Percentiles rank a stretch among this genome's conserved stretches.
These are phyloP conservation scores for Daldinia decipiens DNA, from an alignment of 495 filamentous ascomycete genomes.

Conservation along the genomic window DNA sequence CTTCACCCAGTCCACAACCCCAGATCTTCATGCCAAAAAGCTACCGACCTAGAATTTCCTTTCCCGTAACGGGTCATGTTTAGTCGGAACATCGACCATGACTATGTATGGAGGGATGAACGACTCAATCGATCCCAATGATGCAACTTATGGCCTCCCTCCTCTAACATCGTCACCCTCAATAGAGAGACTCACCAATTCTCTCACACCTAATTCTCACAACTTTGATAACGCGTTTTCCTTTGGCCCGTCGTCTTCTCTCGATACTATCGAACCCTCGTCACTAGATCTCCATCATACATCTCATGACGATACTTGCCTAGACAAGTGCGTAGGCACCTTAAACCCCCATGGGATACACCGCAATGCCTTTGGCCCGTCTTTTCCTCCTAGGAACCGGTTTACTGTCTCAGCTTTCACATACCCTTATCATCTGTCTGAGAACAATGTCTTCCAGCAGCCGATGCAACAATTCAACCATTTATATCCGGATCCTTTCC, in stretches of 20 bases:
- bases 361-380: conserved; percentile 5
- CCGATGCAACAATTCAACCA: neutral
- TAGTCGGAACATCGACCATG: conserved; percentile 16
- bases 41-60: neutral
- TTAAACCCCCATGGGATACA: conserved; percentile 16
- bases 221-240: conserved; percentile 22
- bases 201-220: conserved; percentile 14
- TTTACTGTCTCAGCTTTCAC: conserved; percentile 7
- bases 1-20: neutral
- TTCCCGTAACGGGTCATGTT: conserved; percentile 26
- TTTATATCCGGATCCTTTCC: conserved; percentile 19
- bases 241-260: conserved; percentile 12
- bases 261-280: conserved; percentile 34
- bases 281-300: conserved; percentile 35
- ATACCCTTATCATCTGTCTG: conserved; percentile 21
- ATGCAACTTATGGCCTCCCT: conserved; percentile 14
- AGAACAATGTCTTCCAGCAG: conserved; percentile 21
- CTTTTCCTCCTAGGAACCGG: conserved; percentile 21
- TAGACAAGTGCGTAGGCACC: conserved; percentile 50
- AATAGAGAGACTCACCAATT: conserved; percentile 18
- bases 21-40: neutral
- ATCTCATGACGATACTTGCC: conserved; percentile 57
- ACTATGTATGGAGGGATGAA: conserved; percentile 32
- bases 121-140: conserved; percentile 34
- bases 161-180: conserved; percentile 31